Evolutionary conservation across 495 filamentous ascomycete species (phyloP).

Genomic region (Trichocladium uniseriatum): DNA sequence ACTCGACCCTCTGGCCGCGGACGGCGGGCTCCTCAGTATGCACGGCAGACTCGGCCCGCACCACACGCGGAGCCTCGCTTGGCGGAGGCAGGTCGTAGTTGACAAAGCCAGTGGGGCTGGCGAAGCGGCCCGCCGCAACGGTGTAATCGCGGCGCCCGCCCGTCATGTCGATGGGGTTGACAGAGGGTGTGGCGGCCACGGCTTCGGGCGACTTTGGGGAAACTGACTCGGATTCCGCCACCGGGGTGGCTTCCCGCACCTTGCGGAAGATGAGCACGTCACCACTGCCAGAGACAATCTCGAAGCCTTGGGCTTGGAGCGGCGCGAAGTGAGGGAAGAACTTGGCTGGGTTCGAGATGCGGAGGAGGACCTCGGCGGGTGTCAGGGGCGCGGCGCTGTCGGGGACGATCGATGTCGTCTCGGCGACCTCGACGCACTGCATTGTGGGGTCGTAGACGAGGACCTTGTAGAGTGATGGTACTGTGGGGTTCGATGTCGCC

Average conservation of each 20-base stretch:
- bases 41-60: too few relatives aligned
- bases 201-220: neutral
- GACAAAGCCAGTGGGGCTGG: slow-evolving; percentile 49
- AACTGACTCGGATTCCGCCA: neutral
- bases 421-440: slow-evolving; percentile 49
- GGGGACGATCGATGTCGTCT: slow-evolving; percentile 50
- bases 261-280: slow-evolving; percentile 69
- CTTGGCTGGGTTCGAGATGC: slow-evolving; percentile 58
- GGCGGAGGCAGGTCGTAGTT: slow-evolving; percentile 40
- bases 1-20: neutral
- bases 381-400: slow-evolving; percentile 37
- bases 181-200: neutral
- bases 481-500: neutral
- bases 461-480: slow-evolving; percentile 54
- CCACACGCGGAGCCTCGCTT: neutral
- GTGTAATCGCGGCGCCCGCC: slow-evolving; percentile 25
- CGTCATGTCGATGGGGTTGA: slow-evolving; percentile 52
- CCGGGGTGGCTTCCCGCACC: slow-evolving; percentile 25
- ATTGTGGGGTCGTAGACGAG: slow-evolving; percentile 63
- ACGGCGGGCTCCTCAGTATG: slow-evolving; percentile 12
- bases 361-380: slow-evolving; percentile 54
- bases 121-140: slow-evolving; percentile 41
- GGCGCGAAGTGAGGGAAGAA: slow-evolving; percentile 61
- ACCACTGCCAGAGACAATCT: slow-evolving; percentile 59
- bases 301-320: slow-evolving; percentile 59